A percentile compares a stretch with the other conserved stretches of the same genome.
Conservation (phyloP, 208 protist genomes). For the Trypanosoma platydactyli region DNA sequence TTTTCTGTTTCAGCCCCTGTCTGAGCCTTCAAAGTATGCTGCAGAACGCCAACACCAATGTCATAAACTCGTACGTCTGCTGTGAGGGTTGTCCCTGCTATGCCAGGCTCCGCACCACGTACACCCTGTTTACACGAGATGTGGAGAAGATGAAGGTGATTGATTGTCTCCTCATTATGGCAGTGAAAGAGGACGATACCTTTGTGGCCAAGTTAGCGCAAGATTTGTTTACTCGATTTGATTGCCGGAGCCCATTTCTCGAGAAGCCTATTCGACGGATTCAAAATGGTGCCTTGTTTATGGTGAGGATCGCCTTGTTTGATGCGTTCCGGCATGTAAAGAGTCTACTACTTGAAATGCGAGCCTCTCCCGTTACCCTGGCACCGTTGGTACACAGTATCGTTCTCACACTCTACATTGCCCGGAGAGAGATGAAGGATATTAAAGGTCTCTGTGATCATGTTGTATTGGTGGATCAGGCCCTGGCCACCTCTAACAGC, state of each 20-base stretch:
- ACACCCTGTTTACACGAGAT: constrained; percentile 67
- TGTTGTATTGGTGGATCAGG: constrained; percentile 44
- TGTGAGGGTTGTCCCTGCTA: constrained; percentile 72
- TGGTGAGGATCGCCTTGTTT: constrained; percentile 62
- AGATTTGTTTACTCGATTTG: constrained; percentile 55
- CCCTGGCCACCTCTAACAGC: constrained; percentile 41
- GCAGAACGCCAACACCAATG: constrained; percentile 29
- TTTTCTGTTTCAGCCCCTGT: constrained; percentile 56
- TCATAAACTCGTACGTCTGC: constrained; percentile 69
- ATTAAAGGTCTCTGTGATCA: constrained; percentile 47
- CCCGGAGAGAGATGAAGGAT: constrained; percentile 55
- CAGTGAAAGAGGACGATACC: constrained; percentile 54
- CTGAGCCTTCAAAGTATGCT: constrained; percentile 31
- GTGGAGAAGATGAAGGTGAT: constrained; percentile 81
- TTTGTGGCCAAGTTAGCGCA: constrained; percentile 43
- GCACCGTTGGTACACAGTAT: constrained; percentile 41
- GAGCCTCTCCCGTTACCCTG: constrained; percentile 18
- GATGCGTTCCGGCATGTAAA: constrained; percentile 47
- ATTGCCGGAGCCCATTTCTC: constrained; percentile 53
- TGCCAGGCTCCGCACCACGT: constrained; percentile 44
- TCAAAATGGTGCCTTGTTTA: constrained; percentile 74
- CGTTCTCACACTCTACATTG: constrained; percentile 49
- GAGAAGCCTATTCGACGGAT: constrained; percentile 53
- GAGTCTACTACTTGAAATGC: constrained; percentile 29
- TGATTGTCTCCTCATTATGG: constrained; percentile 73